Evolutionary conservation across 2,329 filamentous ascomycete species (phyloP).

Genomic region (Penicillium sp.): DNA sequence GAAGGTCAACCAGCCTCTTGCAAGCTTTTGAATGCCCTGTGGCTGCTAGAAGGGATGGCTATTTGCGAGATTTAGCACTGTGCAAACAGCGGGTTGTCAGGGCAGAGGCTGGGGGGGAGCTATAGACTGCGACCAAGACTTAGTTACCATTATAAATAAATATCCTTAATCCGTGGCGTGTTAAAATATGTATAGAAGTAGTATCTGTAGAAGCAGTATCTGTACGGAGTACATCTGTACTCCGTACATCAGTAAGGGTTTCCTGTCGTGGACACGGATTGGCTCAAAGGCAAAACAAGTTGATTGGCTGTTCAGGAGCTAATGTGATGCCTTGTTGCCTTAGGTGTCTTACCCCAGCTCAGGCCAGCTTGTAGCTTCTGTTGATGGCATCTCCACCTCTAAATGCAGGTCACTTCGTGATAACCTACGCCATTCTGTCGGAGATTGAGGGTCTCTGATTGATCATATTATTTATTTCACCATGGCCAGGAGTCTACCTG

Average conservation of each 20-base stretch:
- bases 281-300: not conserved
- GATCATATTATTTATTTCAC: constrained; percentile 22
- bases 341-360: constrained; percentile 33
- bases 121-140: not conserved
- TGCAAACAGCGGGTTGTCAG: not conserved
- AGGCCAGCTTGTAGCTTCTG: constrained; percentile 38
- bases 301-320: not conserved
- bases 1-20: too few relatives aligned
- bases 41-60: too few relatives aligned
- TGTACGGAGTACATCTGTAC: not conserved
- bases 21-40: not conserved
- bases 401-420: constrained; percentile 32
- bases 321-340: constrained; percentile 23
- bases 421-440: constrained; percentile 22
- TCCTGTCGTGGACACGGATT: not conserved
- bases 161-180: not conserved
- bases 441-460: constrained; percentile 39
- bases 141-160: not conserved
- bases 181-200: not conserved
- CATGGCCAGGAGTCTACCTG: constrained; percentile 54
- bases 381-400: constrained; percentile 17
- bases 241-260: not conserved
- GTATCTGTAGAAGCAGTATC: not conserved
- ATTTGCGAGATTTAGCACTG: not conserved
- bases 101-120: not conserved